phyloP scores from a whole-genome alignment of 768 basidiomycete species.

The Lyophyllum shimeji region DNA sequence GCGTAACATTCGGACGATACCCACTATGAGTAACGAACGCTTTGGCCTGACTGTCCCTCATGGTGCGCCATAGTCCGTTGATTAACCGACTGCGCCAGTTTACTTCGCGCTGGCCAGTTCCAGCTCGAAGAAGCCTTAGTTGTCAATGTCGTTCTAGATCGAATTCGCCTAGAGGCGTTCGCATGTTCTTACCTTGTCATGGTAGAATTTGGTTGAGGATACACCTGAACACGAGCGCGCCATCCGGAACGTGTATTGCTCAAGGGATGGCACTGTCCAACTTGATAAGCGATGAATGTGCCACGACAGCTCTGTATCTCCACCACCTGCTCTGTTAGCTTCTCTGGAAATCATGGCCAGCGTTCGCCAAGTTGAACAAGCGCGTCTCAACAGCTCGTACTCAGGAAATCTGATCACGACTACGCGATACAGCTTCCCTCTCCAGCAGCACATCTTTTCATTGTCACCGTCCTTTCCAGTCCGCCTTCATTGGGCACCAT shows the following conservation, averaged over 20 bases:
- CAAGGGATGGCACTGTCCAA: not conserved
- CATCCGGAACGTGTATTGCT: constrained; percentile 19
- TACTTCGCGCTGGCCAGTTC: not conserved
- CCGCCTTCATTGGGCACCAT: constrained; percentile 52
- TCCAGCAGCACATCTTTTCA: constrained; percentile 53
- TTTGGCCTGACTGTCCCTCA: not conserved
- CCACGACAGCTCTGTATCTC: not conserved
- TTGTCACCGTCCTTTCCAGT: constrained; percentile 45
- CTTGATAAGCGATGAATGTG: not conserved
- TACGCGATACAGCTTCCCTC: constrained; percentile 52
- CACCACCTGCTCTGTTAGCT: too few species aligned
- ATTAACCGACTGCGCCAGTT: not conserved
- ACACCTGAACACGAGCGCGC: constrained; percentile 20
- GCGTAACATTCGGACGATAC: constrained; percentile 30
- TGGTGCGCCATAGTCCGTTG: constrained; percentile 7
- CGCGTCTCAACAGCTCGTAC: constrained; percentile 23
- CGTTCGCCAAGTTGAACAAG: constrained; percentile 20
- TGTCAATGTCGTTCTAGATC: not conserved
- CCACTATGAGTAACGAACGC: not conserved
- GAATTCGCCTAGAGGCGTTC: not conserved
- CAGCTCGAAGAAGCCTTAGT: not conserved
- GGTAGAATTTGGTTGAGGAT: not conserved
- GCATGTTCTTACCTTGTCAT: constrained; percentile 10
- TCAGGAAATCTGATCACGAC: constrained; percentile 41
- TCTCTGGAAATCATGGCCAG: constrained; percentile 25